A percentile compares a stretch with the other conserved stretches of the same genome.
These are phyloP conservation scores for Starmera dryadoides DNA, from an alignment of 805 yeast genomes.

Conservation along the genomic window DNA sequence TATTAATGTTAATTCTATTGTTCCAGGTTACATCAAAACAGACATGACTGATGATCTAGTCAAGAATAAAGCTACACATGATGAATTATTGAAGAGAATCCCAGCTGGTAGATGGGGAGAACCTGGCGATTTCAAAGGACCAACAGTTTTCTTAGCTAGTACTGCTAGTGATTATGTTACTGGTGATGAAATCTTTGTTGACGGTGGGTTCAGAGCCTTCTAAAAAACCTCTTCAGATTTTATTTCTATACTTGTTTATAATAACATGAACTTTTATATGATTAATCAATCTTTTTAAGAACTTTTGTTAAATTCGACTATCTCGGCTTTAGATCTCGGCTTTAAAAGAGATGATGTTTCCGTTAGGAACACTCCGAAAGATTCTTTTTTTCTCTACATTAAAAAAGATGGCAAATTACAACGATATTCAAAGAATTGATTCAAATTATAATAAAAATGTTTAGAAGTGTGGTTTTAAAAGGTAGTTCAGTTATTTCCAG, in stretches of 20 bases:
- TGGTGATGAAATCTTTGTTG: slow-evolving; percentile 67
- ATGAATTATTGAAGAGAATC: slow-evolving; percentile 27
- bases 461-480: background rate
- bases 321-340: no score
- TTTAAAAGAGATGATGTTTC: no score
- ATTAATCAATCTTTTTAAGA: no score
- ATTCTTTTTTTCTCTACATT: background rate
- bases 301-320: no score
- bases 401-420: no score
- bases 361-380: no score
- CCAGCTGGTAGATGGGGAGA: slow-evolving; percentile 43
- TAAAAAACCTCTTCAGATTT: no score
- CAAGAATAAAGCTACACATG: slow-evolving; percentile 19
- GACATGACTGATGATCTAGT: slow-evolving; percentile 31
- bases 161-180: slow-evolving; percentile 72
- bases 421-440: no score
- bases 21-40: slow-evolving; percentile 43
- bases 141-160: slow-evolving; percentile 80
- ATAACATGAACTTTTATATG: no score
- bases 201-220: slow-evolving; percentile 54
- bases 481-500: background rate
- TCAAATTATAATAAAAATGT: background rate
- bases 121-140: slow-evolving; percentile 44
- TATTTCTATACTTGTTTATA: no score
- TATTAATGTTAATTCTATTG: slow-evolving; percentile 39